Percentiles rank a stretch among this genome's conserved stretches.
phyloP scores from a whole-genome alignment of 345 rosid species.

The Aquilaria malaccensis region DNA sequence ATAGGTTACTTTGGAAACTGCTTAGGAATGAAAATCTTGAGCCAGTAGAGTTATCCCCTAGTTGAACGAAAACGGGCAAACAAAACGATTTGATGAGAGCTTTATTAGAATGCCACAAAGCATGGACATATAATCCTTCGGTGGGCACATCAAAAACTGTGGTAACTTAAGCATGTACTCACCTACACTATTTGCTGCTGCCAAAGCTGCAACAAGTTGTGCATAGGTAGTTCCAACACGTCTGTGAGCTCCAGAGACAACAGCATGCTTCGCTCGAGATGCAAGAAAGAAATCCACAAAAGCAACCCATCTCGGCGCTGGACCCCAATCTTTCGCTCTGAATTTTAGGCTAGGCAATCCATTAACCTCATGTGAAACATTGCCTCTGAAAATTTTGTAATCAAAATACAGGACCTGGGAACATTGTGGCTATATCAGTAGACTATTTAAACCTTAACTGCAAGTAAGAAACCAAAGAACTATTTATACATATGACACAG shows the following conservation, averaged over 20 bases:
- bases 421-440: conserved; percentile 4
- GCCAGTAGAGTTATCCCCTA: conserved; percentile 51
- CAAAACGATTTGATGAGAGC: not conserved
- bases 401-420: conserved; percentile 67
- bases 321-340: conserved; percentile 87
- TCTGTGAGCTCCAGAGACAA: conserved; percentile 57
- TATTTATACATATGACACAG: too few relatives aligned
- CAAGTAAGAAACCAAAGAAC: too few relatives aligned
- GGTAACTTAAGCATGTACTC: conserved; percentile 12
- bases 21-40: conserved; percentile 60
- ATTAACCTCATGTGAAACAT: conserved; percentile 31
- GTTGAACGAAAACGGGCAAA: not conserved
- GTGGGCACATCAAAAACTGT: too few relatives aligned
- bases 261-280: conserved; percentile 62
- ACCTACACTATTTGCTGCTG: conserved; percentile 57
- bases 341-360: conserved; percentile 38
- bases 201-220: conserved; percentile 57
- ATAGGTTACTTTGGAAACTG: conserved; percentile 64
- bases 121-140: too few relatives aligned
- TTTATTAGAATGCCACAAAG: too few relatives aligned
- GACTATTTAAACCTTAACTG: too few relatives aligned
- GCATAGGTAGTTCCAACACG: conserved; percentile 88
- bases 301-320: conserved; percentile 95
- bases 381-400: conserved; percentile 54
- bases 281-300: conserved; percentile 94